Evolutionary conservation across 148 eudicot species (phyloP).

Genomic region (Selenicereus undatus): DNA sequence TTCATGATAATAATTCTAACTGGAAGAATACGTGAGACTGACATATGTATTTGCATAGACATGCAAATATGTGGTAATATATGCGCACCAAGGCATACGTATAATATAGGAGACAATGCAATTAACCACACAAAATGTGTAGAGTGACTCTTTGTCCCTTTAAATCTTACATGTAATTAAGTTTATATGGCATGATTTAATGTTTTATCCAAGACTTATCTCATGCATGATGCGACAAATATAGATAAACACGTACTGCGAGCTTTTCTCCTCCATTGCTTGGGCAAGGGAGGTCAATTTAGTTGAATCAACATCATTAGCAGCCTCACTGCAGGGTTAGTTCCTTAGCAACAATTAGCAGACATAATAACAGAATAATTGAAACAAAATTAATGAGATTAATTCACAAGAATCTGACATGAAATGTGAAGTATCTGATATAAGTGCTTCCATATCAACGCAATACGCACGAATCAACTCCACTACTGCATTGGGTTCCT

Average conservation of each 20-base stretch:
- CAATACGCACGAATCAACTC: constrained; percentile 23
- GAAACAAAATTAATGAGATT: background rate
- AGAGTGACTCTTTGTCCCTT: no score
- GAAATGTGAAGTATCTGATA: constrained; percentile 10
- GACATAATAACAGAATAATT: background rate
- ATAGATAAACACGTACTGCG: constrained; percentile 7
- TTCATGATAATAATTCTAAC: no score
- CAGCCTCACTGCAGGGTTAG: constrained; percentile 7
- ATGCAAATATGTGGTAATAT: no score
- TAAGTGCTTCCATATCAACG: constrained; percentile 23
- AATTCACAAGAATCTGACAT: background rate
- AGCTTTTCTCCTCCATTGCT: constrained; percentile 29
- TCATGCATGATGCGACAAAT: no score
- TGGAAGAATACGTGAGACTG: no score
- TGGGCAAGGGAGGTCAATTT: constrained; percentile 10
- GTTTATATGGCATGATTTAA: no score
- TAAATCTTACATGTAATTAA: no score
- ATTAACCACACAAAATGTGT: no score
- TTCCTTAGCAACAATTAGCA: background rate
- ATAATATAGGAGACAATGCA: no score
- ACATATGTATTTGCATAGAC: no score
- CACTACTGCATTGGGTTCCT: background rate
- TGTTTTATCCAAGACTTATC: no score
- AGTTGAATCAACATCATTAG: constrained; percentile 20
- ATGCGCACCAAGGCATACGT: no score